Conservation (phyloP, 2,329 filamentous ascomycete species). For the Ceratocystis huliohia region DNA sequence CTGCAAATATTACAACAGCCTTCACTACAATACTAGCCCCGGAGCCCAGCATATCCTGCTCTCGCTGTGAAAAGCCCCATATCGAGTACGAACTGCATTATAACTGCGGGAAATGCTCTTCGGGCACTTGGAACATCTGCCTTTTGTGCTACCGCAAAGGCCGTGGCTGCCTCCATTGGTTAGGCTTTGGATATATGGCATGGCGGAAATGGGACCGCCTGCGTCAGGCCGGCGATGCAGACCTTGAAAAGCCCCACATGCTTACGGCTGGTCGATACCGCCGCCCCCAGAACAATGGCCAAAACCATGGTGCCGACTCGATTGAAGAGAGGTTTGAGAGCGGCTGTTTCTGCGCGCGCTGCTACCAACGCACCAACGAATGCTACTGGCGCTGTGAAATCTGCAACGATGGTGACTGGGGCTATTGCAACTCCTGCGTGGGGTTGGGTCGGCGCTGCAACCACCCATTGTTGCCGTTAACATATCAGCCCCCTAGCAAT, state of each 20-base stretch:
- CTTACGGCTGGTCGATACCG: conserved; percentile 46
- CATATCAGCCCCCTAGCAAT: conserved; percentile 38
- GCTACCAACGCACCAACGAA: conserved; percentile 58
- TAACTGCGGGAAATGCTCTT: conserved; percentile 58
- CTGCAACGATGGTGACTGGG: conserved; percentile 91
- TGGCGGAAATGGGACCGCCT: conserved; percentile 51
- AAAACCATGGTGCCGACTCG: conserved; percentile 44
- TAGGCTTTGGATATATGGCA: conserved; percentile 68
- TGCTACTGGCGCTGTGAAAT: conserved; percentile 81
- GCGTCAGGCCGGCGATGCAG: conserved; percentile 28
- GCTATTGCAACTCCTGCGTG: conserved; percentile 79
- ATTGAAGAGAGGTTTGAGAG: conserved; percentile 57
- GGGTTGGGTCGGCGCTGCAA: conserved; percentile 71
- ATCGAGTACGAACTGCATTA: conserved; percentile 84
- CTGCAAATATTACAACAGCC: not conserved
- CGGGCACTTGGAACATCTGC: conserved; percentile 68
- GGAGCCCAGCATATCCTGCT: conserved; percentile 64
- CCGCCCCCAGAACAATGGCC: conserved; percentile 28
- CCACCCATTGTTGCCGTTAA: conserved; percentile 66
- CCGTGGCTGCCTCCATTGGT: conserved; percentile 74
- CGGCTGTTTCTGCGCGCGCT: conserved; percentile 74
- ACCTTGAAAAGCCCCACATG: conserved; percentile 42
- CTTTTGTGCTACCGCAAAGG: conserved; percentile 64
- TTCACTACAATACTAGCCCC: not conserved
- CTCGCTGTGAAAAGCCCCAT: conserved; percentile 53